phyloP scores from a whole-genome alignment of 139 green algal species.

The Dunaliella primolecta region DNA sequence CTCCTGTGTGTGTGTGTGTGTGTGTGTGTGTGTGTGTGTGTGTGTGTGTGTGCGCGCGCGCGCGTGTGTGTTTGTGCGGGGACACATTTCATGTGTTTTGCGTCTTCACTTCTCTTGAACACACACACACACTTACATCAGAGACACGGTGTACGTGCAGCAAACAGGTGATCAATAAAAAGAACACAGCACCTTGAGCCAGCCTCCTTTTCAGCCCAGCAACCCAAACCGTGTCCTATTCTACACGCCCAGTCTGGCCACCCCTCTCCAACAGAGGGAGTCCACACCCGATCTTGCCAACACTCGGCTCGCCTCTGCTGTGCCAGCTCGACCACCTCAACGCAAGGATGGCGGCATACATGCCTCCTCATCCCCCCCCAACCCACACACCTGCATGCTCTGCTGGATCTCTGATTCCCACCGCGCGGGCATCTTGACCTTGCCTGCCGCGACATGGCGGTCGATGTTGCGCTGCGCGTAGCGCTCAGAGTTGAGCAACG shows the following conservation, averaged over 20 bases:
- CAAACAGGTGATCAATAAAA: background rate
- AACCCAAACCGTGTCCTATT: background rate
- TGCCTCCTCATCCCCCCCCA: background rate
- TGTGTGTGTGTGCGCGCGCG: background rate
- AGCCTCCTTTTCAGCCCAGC: background rate
- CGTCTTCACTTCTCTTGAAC: too few relatives aligned
- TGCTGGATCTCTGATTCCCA: too few relatives aligned
- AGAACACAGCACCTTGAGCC: background rate
- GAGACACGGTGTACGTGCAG: background rate
- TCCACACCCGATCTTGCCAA: too few relatives aligned
- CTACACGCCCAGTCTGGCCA: background rate
- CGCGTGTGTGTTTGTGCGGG: background rate
- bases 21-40: background rate
- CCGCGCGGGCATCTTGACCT: conserved; percentile 24
- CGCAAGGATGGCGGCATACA: background rate
- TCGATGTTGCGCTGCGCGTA: conserved; percentile 36
- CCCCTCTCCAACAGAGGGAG: too few relatives aligned
- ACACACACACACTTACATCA: background rate
- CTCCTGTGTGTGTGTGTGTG: background rate
- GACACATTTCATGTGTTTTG: background rate
- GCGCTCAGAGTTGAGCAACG: conserved; percentile 51
- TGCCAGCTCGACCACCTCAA: background rate
- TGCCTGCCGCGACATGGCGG: conserved; percentile 30
- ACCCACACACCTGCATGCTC: background rate
- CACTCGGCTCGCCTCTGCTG: background rate